Conservation (phyloP, 2,329 filamentous ascomycete genomes). For the Alternaria novae-zelandiae region DNA sequence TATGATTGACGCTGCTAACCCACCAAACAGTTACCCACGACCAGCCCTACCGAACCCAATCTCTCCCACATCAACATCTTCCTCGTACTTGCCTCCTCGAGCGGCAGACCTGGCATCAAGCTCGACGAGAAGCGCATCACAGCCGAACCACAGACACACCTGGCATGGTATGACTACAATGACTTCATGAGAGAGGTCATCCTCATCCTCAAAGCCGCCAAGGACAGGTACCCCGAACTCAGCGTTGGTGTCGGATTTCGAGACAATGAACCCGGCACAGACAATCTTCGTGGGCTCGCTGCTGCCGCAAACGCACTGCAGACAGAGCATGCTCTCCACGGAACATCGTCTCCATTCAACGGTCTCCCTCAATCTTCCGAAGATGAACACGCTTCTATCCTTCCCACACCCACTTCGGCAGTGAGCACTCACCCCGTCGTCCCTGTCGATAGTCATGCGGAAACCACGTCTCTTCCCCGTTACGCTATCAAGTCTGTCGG, state of each 20-base stretch:
- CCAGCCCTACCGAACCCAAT: conserved; percentile 9
- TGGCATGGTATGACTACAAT: conserved; percentile 28
- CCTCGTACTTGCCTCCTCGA: conserved; percentile 54
- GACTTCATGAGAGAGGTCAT: conserved; percentile 25
- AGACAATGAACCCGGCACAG: conserved; percentile 11
- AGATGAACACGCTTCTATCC: neutral
- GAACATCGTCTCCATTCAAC: neutral
- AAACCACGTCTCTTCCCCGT: conserved; percentile 10
- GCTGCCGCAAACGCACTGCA: conserved; percentile 40
- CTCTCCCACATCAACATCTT: conserved; percentile 64
- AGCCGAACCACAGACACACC: conserved; percentile 13
- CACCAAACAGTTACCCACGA: conserved; percentile 10
- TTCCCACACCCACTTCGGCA: neutral
- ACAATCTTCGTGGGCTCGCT: conserved; percentile 40
- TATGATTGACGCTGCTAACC: neutral
- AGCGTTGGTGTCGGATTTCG: neutral
- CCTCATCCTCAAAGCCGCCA: conserved; percentile 17
- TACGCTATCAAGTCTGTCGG: conserved; percentile 34
- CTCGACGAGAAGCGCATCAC: conserved; percentile 31
- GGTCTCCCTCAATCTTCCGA: neutral
- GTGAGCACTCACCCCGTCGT: neutral
- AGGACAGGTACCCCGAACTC: conserved; percentile 21
- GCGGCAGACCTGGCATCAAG: conserved; percentile 63
- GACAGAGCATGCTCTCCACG: conserved; percentile 9
- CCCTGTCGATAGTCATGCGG: neutral